Evolutionary conservation across 805 yeast species (phyloP).

Genomic region (Barnettozyma sp.): DNA sequence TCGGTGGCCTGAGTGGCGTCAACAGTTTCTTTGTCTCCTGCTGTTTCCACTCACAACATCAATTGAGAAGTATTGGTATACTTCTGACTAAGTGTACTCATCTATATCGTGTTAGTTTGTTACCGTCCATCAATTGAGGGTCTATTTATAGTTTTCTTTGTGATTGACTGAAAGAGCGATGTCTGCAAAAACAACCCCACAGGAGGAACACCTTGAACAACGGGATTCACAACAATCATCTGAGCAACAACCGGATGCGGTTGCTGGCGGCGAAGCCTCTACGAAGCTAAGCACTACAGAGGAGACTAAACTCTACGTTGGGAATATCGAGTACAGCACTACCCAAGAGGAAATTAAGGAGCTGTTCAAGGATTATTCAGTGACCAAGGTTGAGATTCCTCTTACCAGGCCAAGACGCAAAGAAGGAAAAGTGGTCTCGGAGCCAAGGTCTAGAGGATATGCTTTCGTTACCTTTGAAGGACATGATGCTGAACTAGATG

Average conservation of each 20-base stretch:
- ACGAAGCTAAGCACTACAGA: not conserved
- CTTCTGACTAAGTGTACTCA: too few species aligned
- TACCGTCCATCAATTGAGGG: too few species aligned
- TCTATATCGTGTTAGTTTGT: too few species aligned
- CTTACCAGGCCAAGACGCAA: slow-evolving; percentile 31
- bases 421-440: slow-evolving; percentile 30
- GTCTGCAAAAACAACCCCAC: too few species aligned
- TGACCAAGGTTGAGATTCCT: slow-evolving; percentile 47
- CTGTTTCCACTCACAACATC: too few species aligned
- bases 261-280: not conserved
- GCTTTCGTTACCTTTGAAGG: slow-evolving; percentile 49
- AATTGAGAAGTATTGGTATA: too few species aligned
- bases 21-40: too few species aligned
- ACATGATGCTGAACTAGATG: slow-evolving; percentile 35
- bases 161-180: too few species aligned
- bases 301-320: slow-evolving; percentile 50
- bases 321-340: slow-evolving; percentile 56
- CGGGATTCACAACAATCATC: too few species aligned
- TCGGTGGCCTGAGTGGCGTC: too few species aligned
- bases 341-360: slow-evolving; percentile 48
- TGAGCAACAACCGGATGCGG: not conserved
- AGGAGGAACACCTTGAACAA: too few species aligned
- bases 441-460: slow-evolving; percentile 43
- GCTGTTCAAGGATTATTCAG: slow-evolving; percentile 41
- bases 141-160: too few species aligned